Percentiles rank a stretch among this genome's conserved stretches.
These are phyloP conservation scores for Wickerhamomyces queroliae DNA, from an alignment of 805 yeast species.

Conservation along the genomic window DNA sequence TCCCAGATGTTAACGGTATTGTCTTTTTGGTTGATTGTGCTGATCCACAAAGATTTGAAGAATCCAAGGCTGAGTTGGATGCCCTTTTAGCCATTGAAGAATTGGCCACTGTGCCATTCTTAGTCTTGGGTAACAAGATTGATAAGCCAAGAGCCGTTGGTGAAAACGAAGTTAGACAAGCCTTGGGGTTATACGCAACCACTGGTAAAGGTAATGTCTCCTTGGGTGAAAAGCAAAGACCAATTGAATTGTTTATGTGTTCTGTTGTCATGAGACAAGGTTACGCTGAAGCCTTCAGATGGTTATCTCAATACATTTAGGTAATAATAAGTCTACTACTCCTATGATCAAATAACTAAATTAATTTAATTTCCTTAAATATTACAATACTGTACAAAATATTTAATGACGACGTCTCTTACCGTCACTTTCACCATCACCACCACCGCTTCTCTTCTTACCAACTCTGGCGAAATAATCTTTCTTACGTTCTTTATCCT, in stretches of 20 bases:
- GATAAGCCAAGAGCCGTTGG: slow-evolving; percentile 92
- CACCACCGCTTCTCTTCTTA: slow-evolving; percentile 45
- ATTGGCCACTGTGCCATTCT: slow-evolving; percentile 82
- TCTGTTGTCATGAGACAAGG: slow-evolving; percentile 98
- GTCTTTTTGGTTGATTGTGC: slow-evolving; percentile 97
- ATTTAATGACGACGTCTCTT: slow-evolving; percentile 22
- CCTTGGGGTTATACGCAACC: slow-evolving; percentile 80
- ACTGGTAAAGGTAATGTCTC: slow-evolving; percentile 84
- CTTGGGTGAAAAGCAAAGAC: slow-evolving; percentile 67
- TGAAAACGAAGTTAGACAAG: slow-evolving; percentile 89
- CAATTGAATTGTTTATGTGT: slow-evolving; percentile 95
- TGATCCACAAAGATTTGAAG: slow-evolving; percentile 91
- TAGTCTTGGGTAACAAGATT: slow-evolving; percentile 93
- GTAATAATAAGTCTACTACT: neutral
- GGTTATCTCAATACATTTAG: slow-evolving; percentile 94
- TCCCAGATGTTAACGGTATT: slow-evolving; percentile 98
- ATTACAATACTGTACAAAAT: neutral
- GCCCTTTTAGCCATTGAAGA: slow-evolving; percentile 91
- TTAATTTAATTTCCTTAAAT: neutral
- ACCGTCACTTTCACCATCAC: slow-evolving; percentile 22
- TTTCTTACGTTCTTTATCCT: slow-evolving; percentile 80
- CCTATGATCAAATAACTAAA: neutral
- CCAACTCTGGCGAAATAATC: slow-evolving; percentile 75
- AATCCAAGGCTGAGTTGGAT: slow-evolving; percentile 91
- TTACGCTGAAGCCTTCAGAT: slow-evolving; percentile 96